Evolutionary conservation across 495 filamentous ascomycete genomes (phyloP).

Genomic region (Ramalina intermedia): DNA sequence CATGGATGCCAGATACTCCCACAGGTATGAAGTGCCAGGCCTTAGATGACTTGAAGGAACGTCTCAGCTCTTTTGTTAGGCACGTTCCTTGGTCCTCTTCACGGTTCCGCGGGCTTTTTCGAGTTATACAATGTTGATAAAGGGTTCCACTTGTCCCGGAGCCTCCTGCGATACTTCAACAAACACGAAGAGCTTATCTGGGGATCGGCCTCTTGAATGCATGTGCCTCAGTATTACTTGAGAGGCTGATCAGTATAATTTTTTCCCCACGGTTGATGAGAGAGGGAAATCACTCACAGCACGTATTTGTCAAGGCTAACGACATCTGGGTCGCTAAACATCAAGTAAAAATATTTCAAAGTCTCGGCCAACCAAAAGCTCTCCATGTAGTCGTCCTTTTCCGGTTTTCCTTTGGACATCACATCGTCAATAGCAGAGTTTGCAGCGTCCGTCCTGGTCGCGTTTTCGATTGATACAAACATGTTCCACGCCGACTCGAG

Average conservation of each 20-base stretch:
- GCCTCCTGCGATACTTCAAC: no score
- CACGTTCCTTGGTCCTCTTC: no score
- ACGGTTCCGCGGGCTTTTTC: no score
- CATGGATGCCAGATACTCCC: no score
- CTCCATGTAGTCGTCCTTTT: slow-evolving; percentile 36
- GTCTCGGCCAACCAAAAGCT: slow-evolving; percentile 61
- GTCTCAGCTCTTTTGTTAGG: no score
- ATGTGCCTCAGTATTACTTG: slow-evolving; percentile 63
- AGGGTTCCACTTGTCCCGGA: no score
- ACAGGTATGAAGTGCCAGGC: no score
- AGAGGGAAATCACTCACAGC: slow-evolving; percentile 25
- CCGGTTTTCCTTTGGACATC: slow-evolving; percentile 15
- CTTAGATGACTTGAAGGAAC: no score
- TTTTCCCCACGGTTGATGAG: neutral
- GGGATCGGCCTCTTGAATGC: slow-evolving; percentile 40
- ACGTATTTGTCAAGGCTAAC: slow-evolving; percentile 60
- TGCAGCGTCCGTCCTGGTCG: slow-evolving; percentile 43
- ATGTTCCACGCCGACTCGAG: slow-evolving; percentile 63
- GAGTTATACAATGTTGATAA: no score
- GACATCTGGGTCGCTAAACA: slow-evolving; percentile 59
- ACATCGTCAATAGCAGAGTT: slow-evolving; percentile 48
- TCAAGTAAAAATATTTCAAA: slow-evolving; percentile 84
- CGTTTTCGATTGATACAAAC: slow-evolving; percentile 49
- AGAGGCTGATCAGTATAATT: slow-evolving; percentile 1
- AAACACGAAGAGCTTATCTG: no score